A percentile compares a stretch with the other conserved stretches of the same genome.
phyloP scores from a whole-genome alignment of 164 flowering plant species.

The Berberis thunbergii region DNA sequence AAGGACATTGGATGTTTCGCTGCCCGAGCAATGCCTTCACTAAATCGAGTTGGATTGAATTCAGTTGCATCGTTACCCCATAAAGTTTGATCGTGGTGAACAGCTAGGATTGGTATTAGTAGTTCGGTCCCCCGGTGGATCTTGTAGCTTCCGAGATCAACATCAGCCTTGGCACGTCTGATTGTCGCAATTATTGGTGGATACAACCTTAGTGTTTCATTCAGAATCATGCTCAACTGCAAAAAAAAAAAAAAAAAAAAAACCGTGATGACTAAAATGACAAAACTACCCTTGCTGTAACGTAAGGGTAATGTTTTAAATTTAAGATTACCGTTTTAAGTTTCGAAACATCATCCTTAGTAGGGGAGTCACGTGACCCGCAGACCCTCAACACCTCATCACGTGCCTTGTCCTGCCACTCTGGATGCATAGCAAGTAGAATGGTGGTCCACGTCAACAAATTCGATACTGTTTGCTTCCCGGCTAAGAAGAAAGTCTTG shows the following conservation, averaged over 20 bases:
- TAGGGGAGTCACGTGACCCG: slow-evolving; percentile 72
- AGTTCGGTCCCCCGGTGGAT: slow-evolving; percentile 83
- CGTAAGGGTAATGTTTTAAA: background rate
- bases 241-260: background rate
- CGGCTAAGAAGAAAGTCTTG: slow-evolving; percentile 94
- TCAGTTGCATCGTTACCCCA: slow-evolving; percentile 85
- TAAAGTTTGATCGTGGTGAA: slow-evolving; percentile 74
- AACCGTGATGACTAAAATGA: background rate
- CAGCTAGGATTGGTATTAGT: slow-evolving; percentile 78
- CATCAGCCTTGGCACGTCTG: slow-evolving; percentile 68
- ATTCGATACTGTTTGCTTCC: slow-evolving; percentile 88
- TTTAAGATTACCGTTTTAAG: slow-evolving; percentile 59
- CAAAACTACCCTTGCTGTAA: background rate
- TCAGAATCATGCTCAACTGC: slow-evolving; percentile 86
- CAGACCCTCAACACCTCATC: slow-evolving; percentile 76
- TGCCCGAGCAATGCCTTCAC: slow-evolving; percentile 69
- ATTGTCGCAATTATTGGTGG: slow-evolving; percentile 85
- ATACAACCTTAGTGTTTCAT: slow-evolving; percentile 76
- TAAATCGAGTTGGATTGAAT: slow-evolving; percentile 80
- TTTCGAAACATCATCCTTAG: slow-evolving; percentile 63
- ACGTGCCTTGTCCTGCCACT: slow-evolving; percentile 90
- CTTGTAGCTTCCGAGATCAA: slow-evolving; percentile 57
- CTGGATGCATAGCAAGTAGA: slow-evolving; percentile 88
- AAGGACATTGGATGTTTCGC: slow-evolving; percentile 77
- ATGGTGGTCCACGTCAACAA: slow-evolving; percentile 95